A percentile compares a stretch with the other conserved stretches of the same genome.
Evolutionary conservation across 306 rosid genomes (phyloP).

Genomic region (Sechiopsis laciniata): DNA sequence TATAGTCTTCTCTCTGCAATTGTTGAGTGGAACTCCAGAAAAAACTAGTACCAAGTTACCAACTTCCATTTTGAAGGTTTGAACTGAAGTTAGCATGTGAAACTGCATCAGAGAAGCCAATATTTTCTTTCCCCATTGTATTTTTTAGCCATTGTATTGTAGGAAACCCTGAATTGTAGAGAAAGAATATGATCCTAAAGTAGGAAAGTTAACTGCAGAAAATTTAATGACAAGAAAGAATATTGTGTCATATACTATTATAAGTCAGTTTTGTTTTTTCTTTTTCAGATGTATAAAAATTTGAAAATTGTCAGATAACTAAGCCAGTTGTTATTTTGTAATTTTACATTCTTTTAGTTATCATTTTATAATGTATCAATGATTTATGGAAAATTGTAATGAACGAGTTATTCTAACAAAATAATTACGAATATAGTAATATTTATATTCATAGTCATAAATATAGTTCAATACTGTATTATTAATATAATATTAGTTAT

Average conservation of each 20-base stretch:
- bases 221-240: neutral
- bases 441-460: too few species aligned
- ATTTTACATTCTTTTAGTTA: neutral
- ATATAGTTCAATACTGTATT: too few species aligned
- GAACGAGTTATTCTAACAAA: too few species aligned
- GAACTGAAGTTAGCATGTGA: neutral
- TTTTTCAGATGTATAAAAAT: too few species aligned
- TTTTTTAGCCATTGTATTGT: neutral
- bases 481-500: too few species aligned
- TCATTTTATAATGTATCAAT: neutral
- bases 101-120: neutral
- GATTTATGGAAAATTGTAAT: too few species aligned
- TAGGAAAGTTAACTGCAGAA: neutral
- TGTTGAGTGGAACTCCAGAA: constrained; percentile 74
- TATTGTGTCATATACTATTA: too few species aligned
- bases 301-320: too few species aligned
- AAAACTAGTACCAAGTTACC: neutral
- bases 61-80: constrained; percentile 12
- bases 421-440: too few species aligned
- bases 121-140: neutral
- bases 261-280: too few species aligned
- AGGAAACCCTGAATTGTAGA: neutral
- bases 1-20: constrained; percentile 82
- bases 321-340: neutral
- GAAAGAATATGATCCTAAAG: neutral